Conservation (phyloP, 1,284 basidiomycete genomes). For the Grifola frondosa region DNA sequence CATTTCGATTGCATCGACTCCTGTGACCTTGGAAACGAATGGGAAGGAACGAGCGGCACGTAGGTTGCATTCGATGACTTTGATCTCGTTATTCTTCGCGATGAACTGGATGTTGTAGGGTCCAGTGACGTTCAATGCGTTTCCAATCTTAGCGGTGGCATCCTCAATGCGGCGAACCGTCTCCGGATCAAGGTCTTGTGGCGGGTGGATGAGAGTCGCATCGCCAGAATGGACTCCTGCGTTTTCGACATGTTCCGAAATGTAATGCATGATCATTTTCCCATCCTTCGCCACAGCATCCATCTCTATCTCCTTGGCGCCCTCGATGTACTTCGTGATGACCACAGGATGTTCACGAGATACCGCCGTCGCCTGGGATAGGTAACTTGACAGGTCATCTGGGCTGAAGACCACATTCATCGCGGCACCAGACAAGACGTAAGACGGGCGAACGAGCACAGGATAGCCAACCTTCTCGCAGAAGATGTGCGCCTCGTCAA, state of each 20-base stretch:
- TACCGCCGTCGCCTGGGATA: conserved; percentile 95
- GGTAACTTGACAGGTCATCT: conserved; percentile 89
- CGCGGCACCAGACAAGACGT: conserved; percentile 96
- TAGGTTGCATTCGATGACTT: conserved; percentile 99
- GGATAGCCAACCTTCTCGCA: conserved; percentile 93
- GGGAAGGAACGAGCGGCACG: conserved; percentile 98
- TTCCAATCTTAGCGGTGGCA: conserved; percentile 95
- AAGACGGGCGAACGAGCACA: conserved; percentile 95
- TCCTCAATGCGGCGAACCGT: conserved; percentile 96
- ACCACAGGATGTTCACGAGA: conserved; percentile 98
- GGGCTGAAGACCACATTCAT: conserved; percentile 98
- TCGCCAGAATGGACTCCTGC: conserved; percentile 98
- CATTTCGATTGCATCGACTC: conserved; percentile 96
- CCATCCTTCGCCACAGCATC: conserved; percentile 97
- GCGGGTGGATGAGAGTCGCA: conserved; percentile 96
- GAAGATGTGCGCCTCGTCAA: conserved; percentile 86
- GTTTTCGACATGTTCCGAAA: conserved; percentile 99
- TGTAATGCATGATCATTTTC: conserved; percentile 98
- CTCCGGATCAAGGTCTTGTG: conserved; percentile 95
- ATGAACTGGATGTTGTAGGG: conserved; percentile 99
- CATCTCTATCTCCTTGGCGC: conserved; percentile 99
- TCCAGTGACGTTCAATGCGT: conserved; percentile 97
- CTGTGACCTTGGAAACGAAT: conserved; percentile 98
- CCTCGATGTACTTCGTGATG: conserved; percentile 98
- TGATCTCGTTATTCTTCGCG: conserved; percentile 99